Evolutionary conservation across 768 basidiomycete species (phyloP).

Genomic region (Tulasnella sp.): DNA sequence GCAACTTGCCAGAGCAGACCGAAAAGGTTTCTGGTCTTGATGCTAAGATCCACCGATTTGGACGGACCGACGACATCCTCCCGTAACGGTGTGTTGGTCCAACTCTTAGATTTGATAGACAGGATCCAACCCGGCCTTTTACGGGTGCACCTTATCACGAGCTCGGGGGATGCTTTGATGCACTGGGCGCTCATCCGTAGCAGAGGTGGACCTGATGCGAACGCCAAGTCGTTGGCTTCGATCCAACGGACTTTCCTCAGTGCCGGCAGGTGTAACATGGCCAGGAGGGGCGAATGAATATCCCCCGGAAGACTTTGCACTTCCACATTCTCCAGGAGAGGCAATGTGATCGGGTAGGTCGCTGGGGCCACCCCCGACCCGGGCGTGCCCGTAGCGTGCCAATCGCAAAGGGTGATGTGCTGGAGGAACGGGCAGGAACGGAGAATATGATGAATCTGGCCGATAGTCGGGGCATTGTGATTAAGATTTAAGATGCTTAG

Average conservation of each 20-base stretch:
- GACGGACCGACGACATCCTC: too few species aligned
- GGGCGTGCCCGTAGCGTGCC: neutral
- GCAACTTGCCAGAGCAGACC: too few species aligned
- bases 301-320: neutral
- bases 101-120: too few species aligned
- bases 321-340: neutral
- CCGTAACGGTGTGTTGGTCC: too few species aligned
- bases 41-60: too few species aligned
- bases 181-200: too few species aligned
- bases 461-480: neutral
- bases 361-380: neutral
- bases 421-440: neutral
- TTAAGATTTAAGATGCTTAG: neutral
- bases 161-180: too few species aligned
- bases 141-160: too few species aligned
- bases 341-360: neutral
- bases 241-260: neutral
- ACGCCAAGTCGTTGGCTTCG: neutral
- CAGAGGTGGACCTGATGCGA: too few species aligned
- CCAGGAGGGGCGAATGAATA: neutral
- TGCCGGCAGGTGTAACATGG: neutral
- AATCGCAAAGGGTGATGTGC: neutral
- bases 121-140: too few species aligned
- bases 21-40: too few species aligned
- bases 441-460: neutral